A percentile compares a stretch with the other conserved stretches of the same genome.
phyloP scores from a whole-genome alignment of 495 filamentous ascomycete species.

The Penicillium cosmopolitanum region DNA sequence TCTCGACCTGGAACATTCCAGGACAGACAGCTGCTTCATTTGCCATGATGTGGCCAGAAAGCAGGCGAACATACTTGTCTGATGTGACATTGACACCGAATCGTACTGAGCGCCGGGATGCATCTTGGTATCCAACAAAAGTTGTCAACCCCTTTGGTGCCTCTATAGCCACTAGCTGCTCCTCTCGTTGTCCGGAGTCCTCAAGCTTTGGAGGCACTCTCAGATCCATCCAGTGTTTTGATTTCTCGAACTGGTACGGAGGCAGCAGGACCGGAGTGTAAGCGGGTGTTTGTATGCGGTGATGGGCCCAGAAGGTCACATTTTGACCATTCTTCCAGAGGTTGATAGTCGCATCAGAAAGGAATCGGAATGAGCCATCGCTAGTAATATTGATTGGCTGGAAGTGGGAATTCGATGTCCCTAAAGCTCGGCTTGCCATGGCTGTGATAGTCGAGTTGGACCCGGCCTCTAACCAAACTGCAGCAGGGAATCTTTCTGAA shows the following conservation, averaged over 20 bases:
- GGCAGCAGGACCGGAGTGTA: conserved; percentile 48
- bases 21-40: conserved; percentile 54
- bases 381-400: conserved; percentile 46
- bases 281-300: conserved; percentile 37
- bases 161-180: background rate
- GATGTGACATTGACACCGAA: background rate
- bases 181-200: background rate
- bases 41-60: conserved; percentile 44
- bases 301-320: conserved; percentile 53
- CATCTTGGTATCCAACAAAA: conserved; percentile 1
- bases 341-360: conserved; percentile 44
- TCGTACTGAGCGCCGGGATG: background rate
- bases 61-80: background rate
- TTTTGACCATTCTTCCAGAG: conserved; percentile 52
- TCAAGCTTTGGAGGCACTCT: background rate
- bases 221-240: conserved; percentile 37
- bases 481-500: conserved; percentile 30
- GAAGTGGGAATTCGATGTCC: conserved; percentile 29
- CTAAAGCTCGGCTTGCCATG: conserved; percentile 45
- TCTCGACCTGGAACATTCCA: conserved; percentile 46
- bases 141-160: background rate
- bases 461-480: conserved; percentile 56
- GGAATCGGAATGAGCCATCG: conserved; percentile 24
- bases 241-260: conserved; percentile 58
- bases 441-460: conserved; percentile 50